Conservation (phyloP, 768 basidiomycete species). For the Kwoniella europaea region DNA sequence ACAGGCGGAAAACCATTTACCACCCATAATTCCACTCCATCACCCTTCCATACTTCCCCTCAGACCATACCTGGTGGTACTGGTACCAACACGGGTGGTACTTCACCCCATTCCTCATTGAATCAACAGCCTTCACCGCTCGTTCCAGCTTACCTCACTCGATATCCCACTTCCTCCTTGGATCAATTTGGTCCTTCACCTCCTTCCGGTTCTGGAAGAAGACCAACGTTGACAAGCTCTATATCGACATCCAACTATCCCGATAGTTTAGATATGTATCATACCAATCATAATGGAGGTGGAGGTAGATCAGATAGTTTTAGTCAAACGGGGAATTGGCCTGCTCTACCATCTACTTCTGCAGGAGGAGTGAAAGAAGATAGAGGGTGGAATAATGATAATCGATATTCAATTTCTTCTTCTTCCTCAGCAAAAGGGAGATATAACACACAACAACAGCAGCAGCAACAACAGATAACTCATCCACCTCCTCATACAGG, state of each 20-base stretch:
- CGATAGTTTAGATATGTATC: conserved; percentile 4
- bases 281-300: background rate
- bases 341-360: background rate
- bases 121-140: conserved; percentile 16
- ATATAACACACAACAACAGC: conserved; percentile 1
- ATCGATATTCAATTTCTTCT: background rate
- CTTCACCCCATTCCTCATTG: conserved; percentile 12
- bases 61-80: conserved; percentile 6
- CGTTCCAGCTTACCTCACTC: conserved; percentile 22
- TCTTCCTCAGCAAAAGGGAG: background rate
- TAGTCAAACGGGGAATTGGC: conserved; percentile 3
- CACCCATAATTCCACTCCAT: conserved; percentile 12
- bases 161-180: conserved; percentile 11
- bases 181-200: background rate
- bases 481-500: conserved; percentile 5
- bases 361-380: conserved; percentile 5
- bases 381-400: conserved; percentile 9
- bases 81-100: background rate
- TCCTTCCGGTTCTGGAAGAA: background rate
- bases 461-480: background rate
- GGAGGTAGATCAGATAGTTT: conserved; percentile 5
- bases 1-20: background rate
- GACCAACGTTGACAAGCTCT: background rate
- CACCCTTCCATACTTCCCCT: conserved; percentile 19
- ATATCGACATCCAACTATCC: conserved; percentile 1